Evolutionary conservation across 148 eudicot genomes (phyloP).

Genomic region (Cornus controversa): DNA sequence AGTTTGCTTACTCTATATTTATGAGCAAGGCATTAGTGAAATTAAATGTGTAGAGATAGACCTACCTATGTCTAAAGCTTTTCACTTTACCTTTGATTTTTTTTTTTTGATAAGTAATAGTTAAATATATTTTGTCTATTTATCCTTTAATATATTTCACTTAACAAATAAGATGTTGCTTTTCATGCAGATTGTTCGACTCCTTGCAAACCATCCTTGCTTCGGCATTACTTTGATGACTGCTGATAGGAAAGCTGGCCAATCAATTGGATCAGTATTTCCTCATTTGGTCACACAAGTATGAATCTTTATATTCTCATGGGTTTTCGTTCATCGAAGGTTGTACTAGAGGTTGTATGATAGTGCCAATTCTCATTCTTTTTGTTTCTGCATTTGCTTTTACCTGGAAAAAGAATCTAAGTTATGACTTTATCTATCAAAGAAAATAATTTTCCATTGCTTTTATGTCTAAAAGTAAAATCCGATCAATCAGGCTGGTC

Average conservation of each 20-base stretch:
- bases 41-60: background rate
- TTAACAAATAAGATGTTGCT: background rate
- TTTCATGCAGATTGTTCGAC: slow-evolving; percentile 66
- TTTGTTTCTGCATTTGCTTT: background rate
- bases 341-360: background rate
- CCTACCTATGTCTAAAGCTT: background rate
- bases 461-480: background rate
- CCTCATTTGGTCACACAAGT: slow-evolving; percentile 86
- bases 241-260: slow-evolving; percentile 98
- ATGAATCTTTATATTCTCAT: slow-evolving; percentile 6
- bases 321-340: slow-evolving; percentile 2
- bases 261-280: slow-evolving; percentile 87
- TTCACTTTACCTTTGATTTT: background rate
- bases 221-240: slow-evolving; percentile 85
- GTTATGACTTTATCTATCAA: background rate
- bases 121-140: background rate
- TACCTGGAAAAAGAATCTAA: background rate
- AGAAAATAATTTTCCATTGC: background rate
- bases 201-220: slow-evolving; percentile 79
- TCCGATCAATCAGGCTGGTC: background rate
- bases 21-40: background rate
- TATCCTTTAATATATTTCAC: background rate
- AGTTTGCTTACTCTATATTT: background rate
- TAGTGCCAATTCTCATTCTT: background rate
- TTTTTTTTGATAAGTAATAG: background rate